Conservation (phyloP, 768 basidiomycete genomes). For the Guyanaporus albipodus region DNA sequence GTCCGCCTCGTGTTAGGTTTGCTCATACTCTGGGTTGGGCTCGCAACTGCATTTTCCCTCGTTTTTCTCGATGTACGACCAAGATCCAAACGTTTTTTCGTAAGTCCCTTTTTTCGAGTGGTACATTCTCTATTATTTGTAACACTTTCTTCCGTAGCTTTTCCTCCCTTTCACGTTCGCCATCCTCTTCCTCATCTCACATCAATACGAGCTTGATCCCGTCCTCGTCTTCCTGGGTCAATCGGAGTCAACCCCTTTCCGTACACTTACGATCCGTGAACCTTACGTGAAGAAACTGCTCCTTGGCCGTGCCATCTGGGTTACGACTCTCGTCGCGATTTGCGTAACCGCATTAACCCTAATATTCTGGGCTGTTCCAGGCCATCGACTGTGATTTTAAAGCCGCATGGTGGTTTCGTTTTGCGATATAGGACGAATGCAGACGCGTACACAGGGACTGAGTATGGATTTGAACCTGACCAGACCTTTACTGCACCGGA, state of each 20-base stretch:
- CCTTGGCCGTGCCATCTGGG: conserved; percentile 88
- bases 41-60: conserved; percentile 84
- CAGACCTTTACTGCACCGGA: conserved; percentile 18
- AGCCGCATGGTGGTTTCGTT: conserved; percentile 1
- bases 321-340: conserved; percentile 70
- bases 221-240: conserved; percentile 90
- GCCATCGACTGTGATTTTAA: conserved; percentile 66
- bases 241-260: conserved; percentile 97
- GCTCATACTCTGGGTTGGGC: conserved; percentile 90
- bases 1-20: conserved; percentile 83
- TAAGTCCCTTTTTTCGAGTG: conserved; percentile 44
- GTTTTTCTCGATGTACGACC: conserved; percentile 93
- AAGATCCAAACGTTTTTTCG: conserved; percentile 91
- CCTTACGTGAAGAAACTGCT: conserved; percentile 92
- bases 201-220: conserved; percentile 97
- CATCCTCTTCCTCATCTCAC: conserved; percentile 86
- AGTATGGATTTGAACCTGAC: conserved; percentile 14
- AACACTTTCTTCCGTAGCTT: conserved; percentile 48
- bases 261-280: conserved; percentile 86
- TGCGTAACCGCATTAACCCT: conserved; percentile 80
- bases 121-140: not conserved
- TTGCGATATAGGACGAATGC: conserved; percentile 7
- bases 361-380: conserved; percentile 95
- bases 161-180: conserved; percentile 93
- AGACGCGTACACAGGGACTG: conserved; percentile 14